A percentile compares a stretch with the other conserved stretches of the same genome.
phyloP scores from a whole-genome alignment of 768 basidiomycete species.

The Myochromella boudieri region DNA sequence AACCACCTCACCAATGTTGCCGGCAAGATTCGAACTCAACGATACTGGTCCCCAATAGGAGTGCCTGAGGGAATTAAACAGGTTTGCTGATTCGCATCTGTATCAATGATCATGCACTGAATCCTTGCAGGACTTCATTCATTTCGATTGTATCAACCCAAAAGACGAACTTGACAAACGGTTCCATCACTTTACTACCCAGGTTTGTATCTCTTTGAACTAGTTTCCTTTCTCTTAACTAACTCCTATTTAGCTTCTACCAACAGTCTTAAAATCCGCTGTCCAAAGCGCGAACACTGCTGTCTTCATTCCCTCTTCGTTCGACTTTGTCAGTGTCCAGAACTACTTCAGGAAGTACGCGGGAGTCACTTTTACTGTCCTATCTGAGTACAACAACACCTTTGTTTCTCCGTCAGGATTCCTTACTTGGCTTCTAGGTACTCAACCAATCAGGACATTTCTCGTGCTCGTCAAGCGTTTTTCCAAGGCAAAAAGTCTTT shows the following conservation, averaged over 20 bases:
- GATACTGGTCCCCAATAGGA: conserved; percentile 67
- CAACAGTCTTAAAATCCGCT: conserved; percentile 84
- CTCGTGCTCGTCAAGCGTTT: conserved; percentile 89
- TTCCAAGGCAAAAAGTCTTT: conserved; percentile 86
- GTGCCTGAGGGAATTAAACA: conserved; percentile 86
- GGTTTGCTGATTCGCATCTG: conserved; percentile 35
- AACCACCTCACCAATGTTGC: conserved; percentile 75
- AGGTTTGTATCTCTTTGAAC: conserved; percentile 42
- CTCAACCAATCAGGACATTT: conserved; percentile 91
- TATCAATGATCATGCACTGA: neutral
- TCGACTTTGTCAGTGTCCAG: conserved; percentile 92
- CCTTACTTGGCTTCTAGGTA: conserved; percentile 51
- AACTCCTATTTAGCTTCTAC: conserved; percentile 58
- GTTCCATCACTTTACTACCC: conserved; percentile 84
- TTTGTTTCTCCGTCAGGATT: neutral
- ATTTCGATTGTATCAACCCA: conserved; percentile 70
- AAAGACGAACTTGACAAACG: conserved; percentile 85
- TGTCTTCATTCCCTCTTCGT: conserved; percentile 91
- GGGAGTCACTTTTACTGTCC: conserved; percentile 72
- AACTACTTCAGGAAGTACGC: conserved; percentile 79
- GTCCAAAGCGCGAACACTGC: conserved; percentile 88
- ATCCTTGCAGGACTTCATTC: conserved; percentile 57
- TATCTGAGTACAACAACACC: conserved; percentile 74
- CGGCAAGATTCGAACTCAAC: conserved; percentile 76
- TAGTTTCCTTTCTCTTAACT: neutral